Percentiles rank a stretch among this genome's conserved stretches.
These are phyloP conservation scores for Apophysomyces trapeziformis DNA, from an alignment of 371 early-diverging fungal genomes.

Conservation along the genomic window DNA sequence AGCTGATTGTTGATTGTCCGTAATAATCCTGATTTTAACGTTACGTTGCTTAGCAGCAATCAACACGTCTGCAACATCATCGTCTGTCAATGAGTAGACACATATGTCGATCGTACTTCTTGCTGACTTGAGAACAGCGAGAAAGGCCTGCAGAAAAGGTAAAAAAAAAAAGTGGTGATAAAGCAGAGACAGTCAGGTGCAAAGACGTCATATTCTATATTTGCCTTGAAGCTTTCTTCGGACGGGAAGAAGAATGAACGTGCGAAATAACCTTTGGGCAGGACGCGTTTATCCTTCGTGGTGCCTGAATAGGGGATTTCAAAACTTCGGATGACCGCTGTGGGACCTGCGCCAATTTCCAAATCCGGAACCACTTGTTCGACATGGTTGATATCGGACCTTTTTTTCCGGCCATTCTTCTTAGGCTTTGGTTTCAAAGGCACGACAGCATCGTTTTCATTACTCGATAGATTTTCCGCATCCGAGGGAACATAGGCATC, in stretches of 20 bases:
- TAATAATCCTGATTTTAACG: slow-evolving; percentile 56
- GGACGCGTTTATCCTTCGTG: slow-evolving; percentile 11
- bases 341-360: slow-evolving; percentile 37
- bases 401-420: slow-evolving; percentile 13
- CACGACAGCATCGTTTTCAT: slow-evolving; percentile 15
- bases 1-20: slow-evolving; percentile 68
- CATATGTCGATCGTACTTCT: slow-evolving; percentile 62
- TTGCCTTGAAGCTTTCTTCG: slow-evolving; percentile 62
- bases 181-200: neutral
- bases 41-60: slow-evolving; percentile 61
- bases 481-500: slow-evolving; percentile 10
- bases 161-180: slow-evolving; percentile 1
- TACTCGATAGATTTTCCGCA: slow-evolving; percentile 6
- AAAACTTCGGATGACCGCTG: slow-evolving; percentile 35
- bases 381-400: slow-evolving; percentile 24
- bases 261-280: slow-evolving; percentile 39
- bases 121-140: slow-evolving; percentile 57
- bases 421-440: slow-evolving; percentile 1
- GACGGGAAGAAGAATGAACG: slow-evolving; percentile 69
- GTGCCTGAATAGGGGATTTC: slow-evolving; percentile 2
- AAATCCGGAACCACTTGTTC: slow-evolving; percentile 23
- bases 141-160: slow-evolving; percentile 42
- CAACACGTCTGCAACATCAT: slow-evolving; percentile 64
- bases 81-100: slow-evolving; percentile 71
- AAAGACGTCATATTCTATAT: neutral